Percentiles rank a stretch among this genome's conserved stretches.
Evolutionary conservation across 2,329 filamentous ascomycete genomes (phyloP).

Genomic region (Fusarium sp.): DNA sequence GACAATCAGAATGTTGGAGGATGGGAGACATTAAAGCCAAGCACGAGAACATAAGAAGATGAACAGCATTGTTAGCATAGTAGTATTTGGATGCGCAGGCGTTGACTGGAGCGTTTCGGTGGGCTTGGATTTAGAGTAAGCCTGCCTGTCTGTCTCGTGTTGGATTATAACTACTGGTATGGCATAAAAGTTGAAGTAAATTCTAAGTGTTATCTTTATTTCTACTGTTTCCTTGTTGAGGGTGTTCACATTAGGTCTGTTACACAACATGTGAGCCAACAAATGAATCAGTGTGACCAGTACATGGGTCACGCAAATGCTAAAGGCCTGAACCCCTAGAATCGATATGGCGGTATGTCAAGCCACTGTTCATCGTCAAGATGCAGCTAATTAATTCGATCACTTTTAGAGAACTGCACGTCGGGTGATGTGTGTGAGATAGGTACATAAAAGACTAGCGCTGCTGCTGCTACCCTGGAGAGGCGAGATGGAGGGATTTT

Average conservation of each 20-base stretch:
- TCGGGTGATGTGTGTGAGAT: constrained; percentile 11
- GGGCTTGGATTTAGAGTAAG: background rate
- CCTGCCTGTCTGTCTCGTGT: constrained; percentile 12
- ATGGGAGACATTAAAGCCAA: constrained; percentile 68
- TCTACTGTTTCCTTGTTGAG: background rate
- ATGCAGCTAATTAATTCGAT: background rate
- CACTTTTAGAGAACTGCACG: background rate
- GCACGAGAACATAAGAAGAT: constrained; percentile 38
- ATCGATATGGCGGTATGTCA: background rate
- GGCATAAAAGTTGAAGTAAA: constrained; percentile 9
- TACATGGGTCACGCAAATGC: background rate
- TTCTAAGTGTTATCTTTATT: background rate
- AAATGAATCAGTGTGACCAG: constrained; percentile 1
- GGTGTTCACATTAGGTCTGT: constrained; percentile 1
- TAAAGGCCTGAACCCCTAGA: background rate
- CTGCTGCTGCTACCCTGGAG: constrained; percentile 18
- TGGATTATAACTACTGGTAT: constrained; percentile 1
- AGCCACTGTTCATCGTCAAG: background rate
- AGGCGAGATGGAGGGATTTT: constrained; percentile 23
- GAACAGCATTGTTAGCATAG: background rate
- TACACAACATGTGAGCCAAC: background rate
- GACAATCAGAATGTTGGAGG: constrained; percentile 62
- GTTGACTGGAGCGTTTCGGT: constrained; percentile 21
- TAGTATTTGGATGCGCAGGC: constrained; percentile 21
- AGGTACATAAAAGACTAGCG: background rate